phyloP scores from a whole-genome alignment of 1,284 basidiomycete genomes.

The Wallemia ichthyophaga region DNA sequence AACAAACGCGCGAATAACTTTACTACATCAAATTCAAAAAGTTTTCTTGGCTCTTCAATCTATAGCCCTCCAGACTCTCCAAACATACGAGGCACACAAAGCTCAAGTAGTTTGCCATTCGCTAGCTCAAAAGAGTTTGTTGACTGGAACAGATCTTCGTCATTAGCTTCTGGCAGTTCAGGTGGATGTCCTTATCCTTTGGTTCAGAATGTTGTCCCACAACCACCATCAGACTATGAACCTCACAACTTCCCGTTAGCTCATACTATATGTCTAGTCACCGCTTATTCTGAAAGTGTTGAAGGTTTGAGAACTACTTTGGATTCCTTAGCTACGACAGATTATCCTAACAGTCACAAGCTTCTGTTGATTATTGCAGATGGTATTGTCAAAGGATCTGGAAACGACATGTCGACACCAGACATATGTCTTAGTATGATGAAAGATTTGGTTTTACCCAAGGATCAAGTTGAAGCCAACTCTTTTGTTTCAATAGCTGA shows the following conservation, averaged over 20 bases:
- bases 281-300: conserved; percentile 89
- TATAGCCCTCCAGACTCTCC: conserved; percentile 9
- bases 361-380: conserved; percentile 85
- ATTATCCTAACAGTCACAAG: conserved; percentile 97
- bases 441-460: conserved; percentile 67
- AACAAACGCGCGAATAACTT: conserved; percentile 11
- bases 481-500: conserved; percentile 97
- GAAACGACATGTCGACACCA: conserved; percentile 59
- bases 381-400: conserved; percentile 89
- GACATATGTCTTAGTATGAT: conserved; percentile 92
- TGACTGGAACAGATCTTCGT: neutral
- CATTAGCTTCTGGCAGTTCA: conserved; percentile 4
- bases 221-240: conserved; percentile 67
- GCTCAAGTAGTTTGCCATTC: too few relatives aligned
- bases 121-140: neutral
- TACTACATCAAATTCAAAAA: neutral
- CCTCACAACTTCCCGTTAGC: conserved; percentile 88
- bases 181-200: conserved; percentile 60
- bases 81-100: conserved; percentile 4
- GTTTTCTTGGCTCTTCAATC: conserved; percentile 8
- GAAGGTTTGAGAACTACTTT: conserved; percentile 90
- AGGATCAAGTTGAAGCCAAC: conserved; percentile 65
- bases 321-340: conserved; percentile 88
- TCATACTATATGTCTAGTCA: conserved; percentile 84
- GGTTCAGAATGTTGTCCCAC: conserved; percentile 51